A percentile compares a stretch with the other conserved stretches of the same genome.
These are phyloP conservation scores for Thermomyces lanuginosus DNA, from an alignment of 2,329 filamentous ascomycete genomes.

Conservation along the genomic window DNA sequence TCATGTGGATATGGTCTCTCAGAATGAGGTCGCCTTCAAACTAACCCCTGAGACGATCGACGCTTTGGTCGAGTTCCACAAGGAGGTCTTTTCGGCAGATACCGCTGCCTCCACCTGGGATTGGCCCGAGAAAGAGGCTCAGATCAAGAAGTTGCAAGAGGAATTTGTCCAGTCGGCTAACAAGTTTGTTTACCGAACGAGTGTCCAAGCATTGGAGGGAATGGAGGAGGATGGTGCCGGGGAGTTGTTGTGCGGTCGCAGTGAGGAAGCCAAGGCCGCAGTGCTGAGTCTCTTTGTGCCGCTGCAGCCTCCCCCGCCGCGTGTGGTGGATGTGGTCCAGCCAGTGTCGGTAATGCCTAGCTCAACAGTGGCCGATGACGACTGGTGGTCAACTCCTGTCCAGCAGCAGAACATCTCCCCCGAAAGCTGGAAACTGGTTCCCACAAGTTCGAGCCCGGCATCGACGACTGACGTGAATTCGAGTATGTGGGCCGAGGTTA, in stretches of 20 bases:
- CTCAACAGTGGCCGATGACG: constrained; percentile 54
- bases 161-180: constrained; percentile 94
- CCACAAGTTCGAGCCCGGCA: constrained; percentile 64
- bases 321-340: constrained; percentile 75
- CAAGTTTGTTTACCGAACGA: constrained; percentile 87
- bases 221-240: constrained; percentile 92
- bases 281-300: constrained; percentile 73
- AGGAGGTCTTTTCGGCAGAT: constrained; percentile 84
- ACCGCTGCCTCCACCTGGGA: constrained; percentile 76
- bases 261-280: constrained; percentile 79
- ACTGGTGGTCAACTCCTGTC: constrained; percentile 77
- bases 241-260: constrained; percentile 78
- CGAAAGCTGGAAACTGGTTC: constrained; percentile 78
- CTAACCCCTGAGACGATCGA: constrained; percentile 90
- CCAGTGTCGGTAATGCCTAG: constrained; percentile 74
- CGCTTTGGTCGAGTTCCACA: constrained; percentile 83
- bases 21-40: constrained; percentile 97
- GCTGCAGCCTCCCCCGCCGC: constrained; percentile 68
- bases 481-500: constrained; percentile 65
- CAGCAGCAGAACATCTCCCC: constrained; percentile 43
- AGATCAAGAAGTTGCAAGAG: constrained; percentile 93
- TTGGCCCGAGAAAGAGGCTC: constrained; percentile 92
- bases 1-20: constrained; percentile 95
- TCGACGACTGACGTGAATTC: constrained; percentile 57
- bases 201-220: constrained; percentile 77